Evolutionary conservation across 768 basidiomycete species (phyloP).

Genomic region (Infundibulicybe gibba): DNA sequence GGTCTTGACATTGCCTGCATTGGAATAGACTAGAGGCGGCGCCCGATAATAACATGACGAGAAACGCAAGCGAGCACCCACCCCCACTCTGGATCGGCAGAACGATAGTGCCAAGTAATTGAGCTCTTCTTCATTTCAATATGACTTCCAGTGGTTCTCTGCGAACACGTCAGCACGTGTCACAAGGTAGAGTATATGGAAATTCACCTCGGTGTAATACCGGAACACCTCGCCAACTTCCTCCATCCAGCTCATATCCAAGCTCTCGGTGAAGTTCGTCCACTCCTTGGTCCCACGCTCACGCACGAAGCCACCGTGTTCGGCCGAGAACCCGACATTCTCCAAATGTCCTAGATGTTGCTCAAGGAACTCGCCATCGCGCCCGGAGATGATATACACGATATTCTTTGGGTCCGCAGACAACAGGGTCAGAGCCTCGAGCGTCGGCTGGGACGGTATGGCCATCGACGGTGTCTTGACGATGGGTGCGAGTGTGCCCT

Average conservation of each 20-base stretch:
- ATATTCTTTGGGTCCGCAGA: slow-evolving; percentile 81
- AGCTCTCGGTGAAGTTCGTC: slow-evolving; percentile 83
- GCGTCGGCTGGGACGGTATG: slow-evolving; percentile 68
- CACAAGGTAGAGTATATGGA: background rate
- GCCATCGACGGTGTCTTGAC: slow-evolving; percentile 92
- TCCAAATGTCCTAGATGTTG: slow-evolving; percentile 84
- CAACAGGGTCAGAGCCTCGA: slow-evolving; percentile 70
- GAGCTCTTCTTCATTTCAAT: slow-evolving; percentile 97
- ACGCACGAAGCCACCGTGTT: slow-evolving; percentile 92
- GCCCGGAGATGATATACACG: slow-evolving; percentile 97
- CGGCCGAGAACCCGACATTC: slow-evolving; percentile 87
- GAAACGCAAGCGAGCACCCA: slow-evolving; percentile 32
- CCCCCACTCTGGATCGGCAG: slow-evolving; percentile 95
- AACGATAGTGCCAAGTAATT: slow-evolving; percentile 97
- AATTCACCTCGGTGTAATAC: slow-evolving; percentile 87
- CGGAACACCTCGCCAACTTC: slow-evolving; percentile 95
- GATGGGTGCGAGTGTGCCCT: slow-evolving; percentile 97
- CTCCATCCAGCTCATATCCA: slow-evolving; percentile 98
- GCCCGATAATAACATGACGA: slow-evolving; percentile 3
- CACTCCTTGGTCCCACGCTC: slow-evolving; percentile 66
- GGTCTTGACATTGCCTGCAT: slow-evolving; percentile 94
- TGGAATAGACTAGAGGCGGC: slow-evolving; percentile 68
- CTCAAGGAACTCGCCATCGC: slow-evolving; percentile 90
- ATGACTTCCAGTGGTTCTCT: slow-evolving; percentile 92
- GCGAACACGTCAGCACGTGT: background rate